These are phyloP conservation scores for Cytospora piceae DNA, from an alignment of 2,329 filamentous ascomycete species.

Conservation along the genomic window DNA sequence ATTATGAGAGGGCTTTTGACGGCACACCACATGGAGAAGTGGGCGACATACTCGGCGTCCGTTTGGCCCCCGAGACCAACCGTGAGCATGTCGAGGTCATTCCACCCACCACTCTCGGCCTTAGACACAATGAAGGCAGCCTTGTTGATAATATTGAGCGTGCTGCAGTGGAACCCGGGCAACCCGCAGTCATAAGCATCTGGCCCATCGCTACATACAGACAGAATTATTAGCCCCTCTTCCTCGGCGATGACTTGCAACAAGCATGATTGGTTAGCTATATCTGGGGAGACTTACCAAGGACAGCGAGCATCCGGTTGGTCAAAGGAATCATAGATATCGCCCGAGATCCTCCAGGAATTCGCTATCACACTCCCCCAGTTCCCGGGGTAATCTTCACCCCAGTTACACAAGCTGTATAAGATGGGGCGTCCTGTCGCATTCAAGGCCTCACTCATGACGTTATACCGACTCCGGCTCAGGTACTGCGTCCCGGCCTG, in stretches of 20 bases:
- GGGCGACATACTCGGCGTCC: slow-evolving; percentile 32
- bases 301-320: slow-evolving; percentile 41
- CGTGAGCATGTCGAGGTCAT: slow-evolving; percentile 35
- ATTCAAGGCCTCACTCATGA: slow-evolving; percentile 42
- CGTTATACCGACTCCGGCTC: slow-evolving; percentile 38
- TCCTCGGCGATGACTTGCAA: not conserved
- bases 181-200: slow-evolving; percentile 22
- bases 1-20: slow-evolving; percentile 33
- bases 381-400: slow-evolving; percentile 37
- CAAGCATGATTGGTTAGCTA: slow-evolving; percentile 9
- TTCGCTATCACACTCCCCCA: slow-evolving; percentile 40
- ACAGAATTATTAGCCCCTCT: not conserved
- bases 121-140: slow-evolving; percentile 33
- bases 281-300: slow-evolving; percentile 24
- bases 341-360: slow-evolving; percentile 42
- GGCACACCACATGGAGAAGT: slow-evolving; percentile 34
- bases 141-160: slow-evolving; percentile 29
- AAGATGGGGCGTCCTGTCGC: slow-evolving; percentile 39
- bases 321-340: slow-evolving; percentile 42
- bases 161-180: slow-evolving; percentile 26
- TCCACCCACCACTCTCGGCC: slow-evolving; percentile 30
- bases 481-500: slow-evolving; percentile 35
- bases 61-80: slow-evolving; percentile 33
- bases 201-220: slow-evolving; percentile 13
- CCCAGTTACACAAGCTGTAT: slow-evolving; percentile 43